These are phyloP conservation scores for Agrocybe pediades DNA, from an alignment of 768 basidiomycete genomes.

Conservation along the genomic window DNA sequence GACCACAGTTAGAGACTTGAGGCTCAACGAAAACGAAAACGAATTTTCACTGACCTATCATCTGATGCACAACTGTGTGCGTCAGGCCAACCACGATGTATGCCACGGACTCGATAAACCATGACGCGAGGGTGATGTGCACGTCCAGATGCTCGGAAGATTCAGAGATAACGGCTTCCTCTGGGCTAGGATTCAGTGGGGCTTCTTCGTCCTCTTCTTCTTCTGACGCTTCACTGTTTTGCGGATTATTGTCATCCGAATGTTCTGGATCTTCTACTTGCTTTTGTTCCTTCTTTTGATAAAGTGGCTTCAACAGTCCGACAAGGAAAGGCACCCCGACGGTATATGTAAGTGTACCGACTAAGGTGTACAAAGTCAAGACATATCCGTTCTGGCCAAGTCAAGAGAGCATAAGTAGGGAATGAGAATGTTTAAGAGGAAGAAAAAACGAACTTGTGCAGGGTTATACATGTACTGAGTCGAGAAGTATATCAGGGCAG, in stretches of 20 bases:
- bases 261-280: too few relatives aligned
- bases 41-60: background rate
- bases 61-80: constrained; percentile 1
- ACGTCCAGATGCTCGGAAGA: constrained; percentile 13
- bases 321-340: constrained; percentile 4
- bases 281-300: background rate
- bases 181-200: background rate
- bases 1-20: too few relatives aligned
- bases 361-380: constrained; percentile 5
- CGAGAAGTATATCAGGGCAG: constrained; percentile 10
- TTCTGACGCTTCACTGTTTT: background rate
- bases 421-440: background rate
- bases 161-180: constrained; percentile 8
- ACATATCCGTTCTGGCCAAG: constrained; percentile 11
- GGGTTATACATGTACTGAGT: constrained; percentile 10
- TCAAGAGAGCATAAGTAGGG: background rate
- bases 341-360: constrained; percentile 5
- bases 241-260: too few relatives aligned
- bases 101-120: constrained; percentile 7
- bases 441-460: background rate
- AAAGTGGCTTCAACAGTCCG: constrained; percentile 5
- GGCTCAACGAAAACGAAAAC: background rate
- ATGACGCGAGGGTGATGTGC: constrained; percentile 11
- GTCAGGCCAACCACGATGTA: constrained; percentile 5
- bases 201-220: background rate